phyloP scores from a whole-genome alignment of 805 yeast species.

The Cyberlindnera maritima region DNA sequence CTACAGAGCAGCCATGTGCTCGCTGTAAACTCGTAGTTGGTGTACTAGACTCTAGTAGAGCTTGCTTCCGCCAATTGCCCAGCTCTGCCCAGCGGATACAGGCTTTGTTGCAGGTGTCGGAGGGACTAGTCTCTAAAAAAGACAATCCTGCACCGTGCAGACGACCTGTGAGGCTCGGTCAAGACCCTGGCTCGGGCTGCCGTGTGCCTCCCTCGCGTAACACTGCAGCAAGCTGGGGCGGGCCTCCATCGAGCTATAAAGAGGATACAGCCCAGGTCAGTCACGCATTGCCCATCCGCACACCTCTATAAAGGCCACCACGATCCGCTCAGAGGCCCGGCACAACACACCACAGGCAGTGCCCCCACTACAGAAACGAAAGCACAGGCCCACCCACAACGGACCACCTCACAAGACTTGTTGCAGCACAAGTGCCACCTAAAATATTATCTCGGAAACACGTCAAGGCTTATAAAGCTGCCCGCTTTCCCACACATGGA shows the following conservation, averaged over 20 bases:
- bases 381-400: neutral
- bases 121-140: neutral
- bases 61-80: neutral
- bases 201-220: neutral
- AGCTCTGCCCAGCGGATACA: no score
- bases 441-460: conserved; percentile 7
- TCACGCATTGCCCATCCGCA: neutral
- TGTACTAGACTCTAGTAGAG: no score
- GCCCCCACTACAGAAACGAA: no score
- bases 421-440: neutral
- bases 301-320: neutral
- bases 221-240: neutral
- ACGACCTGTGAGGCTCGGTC: no score
- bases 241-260: neutral
- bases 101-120: neutral
- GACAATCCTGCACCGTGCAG: no score
- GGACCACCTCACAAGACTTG: neutral
- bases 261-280: neutral
- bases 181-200: neutral
- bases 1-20: no score
- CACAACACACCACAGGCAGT: no score
- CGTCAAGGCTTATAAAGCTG: neutral
- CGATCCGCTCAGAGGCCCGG: no score
- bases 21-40: no score
- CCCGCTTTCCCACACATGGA: neutral